Evolutionary conservation across 768 basidiomycete genomes (phyloP), one percentile per base, ranked within the genome.

Genomic region (Tricholoma furcatifolium): DNA sequence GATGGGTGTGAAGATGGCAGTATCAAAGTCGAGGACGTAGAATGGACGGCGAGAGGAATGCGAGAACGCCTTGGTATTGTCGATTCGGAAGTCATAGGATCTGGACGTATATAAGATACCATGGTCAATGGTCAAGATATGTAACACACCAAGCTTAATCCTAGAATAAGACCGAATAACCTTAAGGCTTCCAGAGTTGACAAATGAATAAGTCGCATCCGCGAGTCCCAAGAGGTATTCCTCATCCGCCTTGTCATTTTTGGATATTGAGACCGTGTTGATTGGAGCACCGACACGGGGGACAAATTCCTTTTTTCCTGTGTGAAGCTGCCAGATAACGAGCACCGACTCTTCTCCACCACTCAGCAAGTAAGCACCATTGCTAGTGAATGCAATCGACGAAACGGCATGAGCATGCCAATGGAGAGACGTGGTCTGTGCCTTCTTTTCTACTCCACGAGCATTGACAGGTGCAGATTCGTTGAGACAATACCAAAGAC

Each of bases 361-460:
- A 55, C 91, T 95, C 43, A 98, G 71, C 15, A 99, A 70, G 67
- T 97, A 96, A 7, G 93, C 88, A 11, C 97, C 97, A 59, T 96
- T 94, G 11, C 85, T 70, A 0, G 93, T 91, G 68, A 98, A 99
- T 0, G 85, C 76, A 23, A 99, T 67, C 1, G 92, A 87, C 3
- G 89, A 85, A 15, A 98, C 91, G 3, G 93, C 82, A 66, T 98
- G 96, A 2, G 96, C 90, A 65, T 99, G 97, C 97, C 97, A 99
- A 70, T 98, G 96, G 47, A 98, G 70, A 4, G 84, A 80, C 3
- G 91, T 86, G 1, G 93, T 95, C 62, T 91, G 88, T 1, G 93
- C 82, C 51, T 82, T 84, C 67, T 87, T 91, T 67, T 88, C 89
- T 31, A 88, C 80, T 14, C 83, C 84, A 32, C 76, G 74, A 38